Base-by-base conservation (phyloP, 2,329 filamentous ascomycete genomes). In the Colletotrichum phormii region DNA sequence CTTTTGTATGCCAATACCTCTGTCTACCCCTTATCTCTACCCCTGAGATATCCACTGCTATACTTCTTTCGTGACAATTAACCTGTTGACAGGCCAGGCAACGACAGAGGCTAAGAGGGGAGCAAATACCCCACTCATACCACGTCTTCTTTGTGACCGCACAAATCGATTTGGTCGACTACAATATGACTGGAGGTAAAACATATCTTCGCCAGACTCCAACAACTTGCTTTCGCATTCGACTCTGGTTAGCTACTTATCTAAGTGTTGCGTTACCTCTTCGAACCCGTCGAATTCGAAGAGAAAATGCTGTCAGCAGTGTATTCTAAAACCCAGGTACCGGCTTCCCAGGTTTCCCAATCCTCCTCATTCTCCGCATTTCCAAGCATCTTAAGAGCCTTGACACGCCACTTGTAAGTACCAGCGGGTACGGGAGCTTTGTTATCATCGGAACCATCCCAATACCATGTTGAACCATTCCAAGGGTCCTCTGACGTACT, bases 361-460 rank as follows among this genome's bases (percentile, higher is more conserved):
- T 49, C 37, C 3, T 51, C 26, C 2, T 46, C 46, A 12, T 71
- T 31, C 6, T 22, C 24, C 2, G 51, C 58, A 4, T 68, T 15
- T 0, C 49, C 69, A 33, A 59, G 57, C 29, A 72, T 1, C 26
- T 15, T 67, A 0, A 57, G 58, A 7, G 69, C 15, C 37, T 59
- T 63, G 4, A 68, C 51, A 4, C 42, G 53, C 69, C 64, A 72
- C 6, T 42, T 46, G 29, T 68, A 68, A 2, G 18, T 72, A 3
- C 69, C 69, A 3, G 51, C 51, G 1, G 69, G 58, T 4, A 68
- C 24, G 18, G 42, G 62, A 0, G 51, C 24, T 29, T 68, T 72
- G n/a, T 68, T 54, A 2, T 11, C 69, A 11, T 72, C 69, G 6
- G 64, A 54, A 1, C 69, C 69, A 2, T 72, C 58, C 69, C 69